A percentile compares a stretch with the other conserved stretches of the same genome.
phyloP scores from a whole-genome alignment of 129 eudicot species.

The Oenanthe sinensis region DNA sequence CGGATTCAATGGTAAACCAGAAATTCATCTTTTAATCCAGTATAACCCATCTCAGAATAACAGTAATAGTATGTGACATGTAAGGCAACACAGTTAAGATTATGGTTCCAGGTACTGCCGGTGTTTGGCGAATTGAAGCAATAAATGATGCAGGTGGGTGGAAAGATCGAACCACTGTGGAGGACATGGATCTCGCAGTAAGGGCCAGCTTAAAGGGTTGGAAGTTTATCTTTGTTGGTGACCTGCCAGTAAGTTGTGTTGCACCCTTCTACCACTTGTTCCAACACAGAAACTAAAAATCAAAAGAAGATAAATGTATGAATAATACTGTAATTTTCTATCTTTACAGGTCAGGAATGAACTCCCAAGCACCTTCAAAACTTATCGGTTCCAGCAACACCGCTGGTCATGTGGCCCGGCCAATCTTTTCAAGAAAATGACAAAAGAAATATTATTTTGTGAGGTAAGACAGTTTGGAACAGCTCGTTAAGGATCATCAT shows the following conservation, averaged over 20 bases:
- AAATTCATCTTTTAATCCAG: neutral
- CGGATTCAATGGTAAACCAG: conserved; percentile 67
- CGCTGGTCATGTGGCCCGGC: conserved; percentile 99
- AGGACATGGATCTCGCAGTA: conserved; percentile 88
- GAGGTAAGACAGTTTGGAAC: conserved; percentile 36
- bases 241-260: conserved; percentile 34
- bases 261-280: neutral
- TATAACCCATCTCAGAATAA: neutral
- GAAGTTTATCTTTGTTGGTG: conserved; percentile 78
- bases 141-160: conserved; percentile 83
- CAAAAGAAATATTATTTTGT: conserved; percentile 52
- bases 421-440: conserved; percentile 70
- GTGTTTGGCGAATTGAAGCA: conserved; percentile 76
- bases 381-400: conserved; percentile 75
- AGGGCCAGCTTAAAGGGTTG: conserved; percentile 78
- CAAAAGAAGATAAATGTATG: neutral
- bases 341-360: conserved; percentile 59
- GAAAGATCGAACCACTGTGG: conserved; percentile 89
- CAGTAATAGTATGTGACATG: neutral
- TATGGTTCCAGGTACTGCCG: conserved; percentile 56
- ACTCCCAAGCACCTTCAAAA: conserved; percentile 83
- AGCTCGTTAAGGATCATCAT: neutral
- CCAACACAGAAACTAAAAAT: conserved; percentile 7
- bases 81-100: neutral
- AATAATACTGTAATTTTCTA: neutral